Conservation (phyloP, 2,329 filamentous ascomycete genomes). For the Diplodia mutila region DNA sequence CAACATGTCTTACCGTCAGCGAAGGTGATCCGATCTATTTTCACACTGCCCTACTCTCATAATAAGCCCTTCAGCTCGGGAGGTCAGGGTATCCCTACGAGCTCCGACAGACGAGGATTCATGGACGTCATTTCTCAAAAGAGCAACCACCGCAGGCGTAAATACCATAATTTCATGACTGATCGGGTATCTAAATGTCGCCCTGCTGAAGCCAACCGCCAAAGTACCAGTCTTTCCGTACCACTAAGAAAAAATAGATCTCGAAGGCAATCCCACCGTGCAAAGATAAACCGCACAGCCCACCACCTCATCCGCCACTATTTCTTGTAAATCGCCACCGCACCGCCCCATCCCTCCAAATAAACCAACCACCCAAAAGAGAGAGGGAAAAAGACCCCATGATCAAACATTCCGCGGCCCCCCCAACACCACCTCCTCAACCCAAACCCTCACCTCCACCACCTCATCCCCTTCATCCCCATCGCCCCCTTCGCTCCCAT, state of each 20-base stretch:
- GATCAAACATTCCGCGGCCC: constrained; percentile 16
- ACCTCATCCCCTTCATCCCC: neutral
- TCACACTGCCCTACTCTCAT: no score
- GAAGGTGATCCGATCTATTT: no score
- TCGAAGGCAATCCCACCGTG: no score
- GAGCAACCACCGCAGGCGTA: neutral
- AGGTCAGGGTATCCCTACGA: no score
- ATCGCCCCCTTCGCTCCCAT: neutral
- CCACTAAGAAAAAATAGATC: neutral
- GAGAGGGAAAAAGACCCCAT: no score
- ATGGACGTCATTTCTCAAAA: neutral
- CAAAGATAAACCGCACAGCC: no score
- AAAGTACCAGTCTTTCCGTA: no score
- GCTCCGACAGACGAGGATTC: no score
- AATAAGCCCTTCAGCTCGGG: no score
- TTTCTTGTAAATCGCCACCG: neutral
- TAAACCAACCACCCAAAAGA: no score
- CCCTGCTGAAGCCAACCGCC: neutral
- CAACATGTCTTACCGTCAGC: no score
- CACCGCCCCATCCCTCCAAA: neutral
- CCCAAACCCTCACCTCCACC: constrained; percentile 8
- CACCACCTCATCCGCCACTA: no score
- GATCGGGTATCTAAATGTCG: neutral
- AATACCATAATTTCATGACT: neutral
- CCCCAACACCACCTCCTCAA: constrained; percentile 9